A percentile compares a stretch with the other conserved stretches of the same genome.
These are phyloP conservation scores for Mucor irregularis DNA, from an alignment of 371 early-diverging fungal genomes.

Conservation along the genomic window DNA sequence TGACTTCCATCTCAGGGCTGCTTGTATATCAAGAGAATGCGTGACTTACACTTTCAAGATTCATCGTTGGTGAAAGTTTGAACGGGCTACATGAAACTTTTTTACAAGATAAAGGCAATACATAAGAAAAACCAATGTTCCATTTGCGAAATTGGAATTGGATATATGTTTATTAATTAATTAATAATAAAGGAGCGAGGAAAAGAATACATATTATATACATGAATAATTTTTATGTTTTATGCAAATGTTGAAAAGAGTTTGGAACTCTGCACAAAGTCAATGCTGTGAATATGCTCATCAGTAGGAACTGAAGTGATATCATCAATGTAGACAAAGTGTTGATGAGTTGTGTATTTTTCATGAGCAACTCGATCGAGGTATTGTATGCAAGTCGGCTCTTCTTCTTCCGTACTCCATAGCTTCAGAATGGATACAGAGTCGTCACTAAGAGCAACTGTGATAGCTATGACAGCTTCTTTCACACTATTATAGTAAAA, in stretches of 20 bases:
- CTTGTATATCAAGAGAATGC: no score
- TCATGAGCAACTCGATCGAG: conserved; percentile 3
- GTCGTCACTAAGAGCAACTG: conserved; percentile 4
- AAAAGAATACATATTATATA: neutral
- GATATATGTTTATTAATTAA: no score
- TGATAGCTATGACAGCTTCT: neutral
- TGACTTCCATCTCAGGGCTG: no score
- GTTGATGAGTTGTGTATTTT: conserved; percentile 10
- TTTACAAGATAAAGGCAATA: no score
- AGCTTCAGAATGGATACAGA: neutral
- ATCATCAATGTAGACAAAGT: conserved; percentile 26
- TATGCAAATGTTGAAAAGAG: conserved; percentile 6
- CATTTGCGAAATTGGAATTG: no score
- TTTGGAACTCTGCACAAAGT: conserved; percentile 11
- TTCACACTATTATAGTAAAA: neutral
- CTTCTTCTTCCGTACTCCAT: conserved; percentile 6
- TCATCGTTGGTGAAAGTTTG: no score
- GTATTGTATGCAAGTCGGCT: neutral
- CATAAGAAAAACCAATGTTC: no score
- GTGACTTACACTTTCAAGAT: no score
- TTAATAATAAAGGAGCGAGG: no score
- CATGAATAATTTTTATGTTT: no score
- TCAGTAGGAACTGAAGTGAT: neutral
- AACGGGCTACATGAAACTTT: no score
- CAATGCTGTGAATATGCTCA: neutral